Conservation (phyloP, 148 eudicot genomes). For the Linanthus parryae region DNA sequence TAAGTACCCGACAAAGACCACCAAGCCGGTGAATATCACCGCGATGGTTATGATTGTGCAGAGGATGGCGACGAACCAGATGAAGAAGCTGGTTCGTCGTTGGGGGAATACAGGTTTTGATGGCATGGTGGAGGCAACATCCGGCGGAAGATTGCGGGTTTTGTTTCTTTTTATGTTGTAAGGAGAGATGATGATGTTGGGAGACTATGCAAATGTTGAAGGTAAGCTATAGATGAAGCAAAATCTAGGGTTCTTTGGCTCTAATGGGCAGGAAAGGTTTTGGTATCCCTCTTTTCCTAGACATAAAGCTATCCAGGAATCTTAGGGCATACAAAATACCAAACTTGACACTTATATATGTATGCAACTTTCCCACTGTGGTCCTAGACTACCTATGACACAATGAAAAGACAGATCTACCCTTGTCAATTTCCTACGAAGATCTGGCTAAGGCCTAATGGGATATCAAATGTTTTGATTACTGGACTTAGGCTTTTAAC, state of each 20-base stretch:
- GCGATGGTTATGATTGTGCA: slow-evolving; percentile 47
- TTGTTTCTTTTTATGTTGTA: slow-evolving; percentile 2
- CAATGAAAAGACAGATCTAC: no score
- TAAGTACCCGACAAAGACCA: slow-evolving; percentile 53
- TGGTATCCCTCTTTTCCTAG: slow-evolving; percentile 75
- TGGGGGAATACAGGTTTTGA: slow-evolving; percentile 9
- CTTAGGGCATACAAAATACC: slow-evolving; percentile 10
- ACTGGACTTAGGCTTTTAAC: no score
- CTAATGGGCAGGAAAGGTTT: slow-evolving; percentile 54
- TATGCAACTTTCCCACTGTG: no score
- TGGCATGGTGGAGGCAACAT: slow-evolving; percentile 17
- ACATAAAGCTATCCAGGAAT: slow-evolving; percentile 34
- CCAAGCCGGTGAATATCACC: slow-evolving; percentile 48
- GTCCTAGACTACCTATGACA: no score
- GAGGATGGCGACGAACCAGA: slow-evolving; percentile 58
- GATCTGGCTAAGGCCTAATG: no score
- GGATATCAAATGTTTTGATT: no score
- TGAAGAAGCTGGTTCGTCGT: slow-evolving; percentile 37
- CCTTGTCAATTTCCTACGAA: no score
- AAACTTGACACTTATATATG: slow-evolving; percentile 13
- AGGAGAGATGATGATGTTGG: neutral
- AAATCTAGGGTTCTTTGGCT: slow-evolving; percentile 30
- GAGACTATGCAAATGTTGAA: neutral
- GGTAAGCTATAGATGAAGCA: neutral
- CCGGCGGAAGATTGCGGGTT: neutral